Percentiles rank a stretch among this genome's conserved stretches.
Conservation (phyloP, 2,329 filamentous ascomycete species). For the Ascosphaera aggregata region DNA sequence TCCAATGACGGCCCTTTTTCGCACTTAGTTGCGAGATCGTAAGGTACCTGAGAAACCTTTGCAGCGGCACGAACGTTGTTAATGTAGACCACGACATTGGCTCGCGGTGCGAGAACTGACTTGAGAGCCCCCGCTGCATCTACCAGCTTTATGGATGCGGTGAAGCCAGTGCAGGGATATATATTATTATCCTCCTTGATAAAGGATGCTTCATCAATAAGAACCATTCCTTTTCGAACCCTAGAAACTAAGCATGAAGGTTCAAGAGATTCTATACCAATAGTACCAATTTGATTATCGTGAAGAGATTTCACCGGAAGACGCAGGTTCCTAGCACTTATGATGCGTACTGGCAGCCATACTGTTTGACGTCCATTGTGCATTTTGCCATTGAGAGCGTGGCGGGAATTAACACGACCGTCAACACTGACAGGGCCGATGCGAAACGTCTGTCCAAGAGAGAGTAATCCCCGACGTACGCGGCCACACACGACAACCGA, state of each 20-base stretch:
- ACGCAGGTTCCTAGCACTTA: slow-evolving; percentile 71
- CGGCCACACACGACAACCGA: slow-evolving; percentile 68
- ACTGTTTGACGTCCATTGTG: slow-evolving; percentile 26
- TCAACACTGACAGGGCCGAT: slow-evolving; percentile 47
- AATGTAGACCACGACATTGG: slow-evolving; percentile 50
- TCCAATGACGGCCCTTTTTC: slow-evolving; percentile 9
- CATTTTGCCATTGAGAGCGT: too few species aligned
- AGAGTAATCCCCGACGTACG: slow-evolving; percentile 53
- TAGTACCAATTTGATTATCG: slow-evolving; percentile 68
- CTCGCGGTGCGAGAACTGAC: slow-evolving; percentile 31
- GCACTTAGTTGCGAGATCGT: slow-evolving; percentile 18
- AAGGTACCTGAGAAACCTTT: slow-evolving; percentile 33
- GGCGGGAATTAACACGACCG: slow-evolving; percentile 24
- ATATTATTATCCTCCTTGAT: slow-evolving; percentile 4
- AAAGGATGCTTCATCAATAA: slow-evolving; percentile 25
- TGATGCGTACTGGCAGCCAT: slow-evolving; percentile 61
- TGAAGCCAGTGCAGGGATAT: slow-evolving; percentile 27
- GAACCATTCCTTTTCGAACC: slow-evolving; percentile 59
- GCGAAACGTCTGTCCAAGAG: slow-evolving; percentile 52
- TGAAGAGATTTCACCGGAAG: slow-evolving; percentile 56
- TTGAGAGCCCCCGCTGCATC: slow-evolving; percentile 23
- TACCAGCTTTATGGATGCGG: slow-evolving; percentile 43
- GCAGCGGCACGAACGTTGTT: slow-evolving; percentile 70
- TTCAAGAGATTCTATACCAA: slow-evolving; percentile 39
- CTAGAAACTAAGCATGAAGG: slow-evolving; percentile 13